Conservation (phyloP, 768 basidiomycete genomes). For the Leccinum subtestaceum region DNA sequence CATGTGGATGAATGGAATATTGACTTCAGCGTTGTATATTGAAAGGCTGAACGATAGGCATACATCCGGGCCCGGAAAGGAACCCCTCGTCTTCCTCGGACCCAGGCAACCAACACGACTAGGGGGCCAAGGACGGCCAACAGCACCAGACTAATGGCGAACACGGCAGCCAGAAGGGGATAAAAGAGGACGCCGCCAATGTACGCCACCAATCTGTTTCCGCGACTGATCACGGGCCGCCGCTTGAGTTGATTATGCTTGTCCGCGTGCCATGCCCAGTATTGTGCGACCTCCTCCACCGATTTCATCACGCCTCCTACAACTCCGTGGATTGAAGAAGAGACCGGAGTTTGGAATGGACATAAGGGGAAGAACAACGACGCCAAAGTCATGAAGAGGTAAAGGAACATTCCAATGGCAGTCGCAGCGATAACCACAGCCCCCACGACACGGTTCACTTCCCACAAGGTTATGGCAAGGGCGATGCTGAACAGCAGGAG, state of each 20-base stretch:
- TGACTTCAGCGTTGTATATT: not conserved
- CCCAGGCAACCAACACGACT: not conserved
- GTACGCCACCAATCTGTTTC: not conserved
- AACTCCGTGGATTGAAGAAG: conserved; percentile 5
- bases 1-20: not conserved
- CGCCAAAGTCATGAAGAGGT: conserved; percentile 17
- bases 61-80: not conserved
- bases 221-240: not conserved
- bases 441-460: conserved; percentile 6
- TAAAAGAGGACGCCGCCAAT: not conserved
- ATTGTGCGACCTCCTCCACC: not conserved
- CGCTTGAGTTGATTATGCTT: not conserved
- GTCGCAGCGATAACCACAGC: conserved; percentile 11
- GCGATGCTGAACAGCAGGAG: conserved; percentile 21
- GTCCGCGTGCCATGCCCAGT: conserved; percentile 5
- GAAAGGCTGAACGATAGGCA: not conserved
- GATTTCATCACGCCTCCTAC: not conserved
- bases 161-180: not conserved
- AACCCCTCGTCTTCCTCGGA: not conserved
- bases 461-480: conserved; percentile 15
- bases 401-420: conserved; percentile 14
- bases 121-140: not conserved
- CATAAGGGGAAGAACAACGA: conserved; percentile 11
- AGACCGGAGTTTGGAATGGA: conserved; percentile 21
- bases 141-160: not conserved